These are phyloP conservation scores for Xylaria flabelliformis DNA, from an alignment of 495 filamentous ascomycete species.

Conservation along the genomic window DNA sequence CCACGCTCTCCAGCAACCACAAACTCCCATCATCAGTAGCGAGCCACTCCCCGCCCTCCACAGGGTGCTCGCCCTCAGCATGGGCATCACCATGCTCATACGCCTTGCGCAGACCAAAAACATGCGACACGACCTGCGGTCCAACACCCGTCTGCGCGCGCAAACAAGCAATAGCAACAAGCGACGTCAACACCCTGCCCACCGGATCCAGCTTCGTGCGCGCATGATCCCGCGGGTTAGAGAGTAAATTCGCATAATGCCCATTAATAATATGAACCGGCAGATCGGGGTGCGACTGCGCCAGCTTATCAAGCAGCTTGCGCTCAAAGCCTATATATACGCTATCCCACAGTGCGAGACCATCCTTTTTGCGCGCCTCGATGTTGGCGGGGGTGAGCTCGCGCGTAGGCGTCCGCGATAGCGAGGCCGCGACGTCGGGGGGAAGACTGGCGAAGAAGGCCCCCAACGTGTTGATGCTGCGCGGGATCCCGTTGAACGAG, in stretches of 20 bases:
- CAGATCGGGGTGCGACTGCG: slow-evolving; percentile 71
- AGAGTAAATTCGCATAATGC: slow-evolving; percentile 73
- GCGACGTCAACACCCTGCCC: slow-evolving; percentile 68
- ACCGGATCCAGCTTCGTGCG: slow-evolving; percentile 43
- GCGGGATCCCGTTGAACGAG: slow-evolving; percentile 82
- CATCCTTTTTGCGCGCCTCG: slow-evolving; percentile 52
- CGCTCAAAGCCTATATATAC: slow-evolving; percentile 74
- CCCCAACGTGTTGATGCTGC: slow-evolving; percentile 77
- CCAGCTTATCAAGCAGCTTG: slow-evolving; percentile 71
- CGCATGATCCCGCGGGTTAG: slow-evolving; percentile 58
- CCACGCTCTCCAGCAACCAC: slow-evolving; percentile 74
- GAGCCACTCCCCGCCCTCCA: slow-evolving; percentile 66
- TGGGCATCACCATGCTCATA: slow-evolving; percentile 67
- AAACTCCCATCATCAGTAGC: slow-evolving; percentile 73
- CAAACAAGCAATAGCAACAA: slow-evolving; percentile 73
- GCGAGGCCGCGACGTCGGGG: slow-evolving; percentile 45
- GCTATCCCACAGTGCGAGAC: slow-evolving; percentile 69
- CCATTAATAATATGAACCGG: slow-evolving; percentile 75
- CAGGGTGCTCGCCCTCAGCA: slow-evolving; percentile 54
- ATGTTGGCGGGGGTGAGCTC: slow-evolving; percentile 57
- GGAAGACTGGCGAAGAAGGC: slow-evolving; percentile 68
- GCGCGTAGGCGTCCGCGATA: slow-evolving; percentile 60
- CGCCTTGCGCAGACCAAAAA: slow-evolving; percentile 75
- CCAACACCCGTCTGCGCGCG: slow-evolving; percentile 78
- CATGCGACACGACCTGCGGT: slow-evolving; percentile 76